Evolutionary conservation across 495 filamentous ascomycete genomes (phyloP), one percentile per base, ranked within the genome.

Genomic region (Penicillium simplicissimum): DNA sequence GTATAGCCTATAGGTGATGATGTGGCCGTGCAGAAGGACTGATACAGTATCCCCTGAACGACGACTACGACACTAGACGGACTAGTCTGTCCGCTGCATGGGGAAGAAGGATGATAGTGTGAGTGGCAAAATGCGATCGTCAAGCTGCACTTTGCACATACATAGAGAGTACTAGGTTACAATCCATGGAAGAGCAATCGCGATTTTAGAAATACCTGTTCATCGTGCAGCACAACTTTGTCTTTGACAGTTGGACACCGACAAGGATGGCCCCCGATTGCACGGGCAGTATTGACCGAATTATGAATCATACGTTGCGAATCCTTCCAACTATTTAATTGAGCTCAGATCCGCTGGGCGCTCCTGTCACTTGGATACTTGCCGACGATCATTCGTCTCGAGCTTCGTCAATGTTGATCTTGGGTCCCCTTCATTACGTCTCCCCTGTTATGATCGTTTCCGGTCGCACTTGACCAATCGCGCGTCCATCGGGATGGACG

Each of bases 361-460:
- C 59, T 56, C 42, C 55, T 65, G 59, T 61, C 55, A 60, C 52
- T 66, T 43, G 47, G 59, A 15, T 28, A 57, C 10, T 57, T 54
- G 34, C 58, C 58, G 63, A 63, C 54, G 63, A 66, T 61, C 57
- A 43, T 28, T 43, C 33, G 57, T 55, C 63, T 60, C 61, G 58
- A 69, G 60, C 67, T 63, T 55, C 57, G 55, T 43, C 31, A 53
- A 35, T 57, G 56, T 42, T 34, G 42, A 45, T 64, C 54, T 11
- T 11, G 34, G 37, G 11, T 19, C n/a, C 17, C 11, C 38, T 19
- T 31, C 48, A 38, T 38, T 40, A 58, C 40, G 55, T 49, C 7
- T 58, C 37, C 42, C 11, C 40, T 45, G 35, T 15, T 49, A 49
- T 49, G 2, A 31, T 14, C 14, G 15, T 13, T 31, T 31, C 45